Evolutionary conservation across 257 asterid species (phyloP).

Genomic region (Linderniella brevidens): DNA sequence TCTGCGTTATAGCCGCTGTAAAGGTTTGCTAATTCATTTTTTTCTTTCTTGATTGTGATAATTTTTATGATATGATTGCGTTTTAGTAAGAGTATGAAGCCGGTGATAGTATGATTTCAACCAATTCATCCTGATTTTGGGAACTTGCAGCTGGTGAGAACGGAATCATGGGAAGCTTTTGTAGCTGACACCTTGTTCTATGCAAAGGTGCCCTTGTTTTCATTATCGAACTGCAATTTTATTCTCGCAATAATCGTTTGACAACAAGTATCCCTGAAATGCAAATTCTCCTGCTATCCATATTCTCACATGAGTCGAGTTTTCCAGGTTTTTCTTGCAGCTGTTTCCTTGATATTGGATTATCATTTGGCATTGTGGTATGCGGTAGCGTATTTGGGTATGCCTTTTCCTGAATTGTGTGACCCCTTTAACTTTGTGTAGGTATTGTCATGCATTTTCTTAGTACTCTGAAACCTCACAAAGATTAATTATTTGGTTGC

Average conservation of each 20-base stretch:
- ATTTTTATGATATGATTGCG: neutral
- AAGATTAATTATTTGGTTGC: conserved; percentile 14
- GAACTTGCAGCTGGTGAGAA: conserved; percentile 54
- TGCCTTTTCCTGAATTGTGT: conserved; percentile 12
- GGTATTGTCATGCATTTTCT: neutral
- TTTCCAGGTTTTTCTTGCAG: conserved; percentile 70
- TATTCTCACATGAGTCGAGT: conserved; percentile 12
- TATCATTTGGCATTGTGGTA: conserved; percentile 91
- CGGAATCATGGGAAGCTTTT: conserved; percentile 83
- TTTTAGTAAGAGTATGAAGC: neutral
- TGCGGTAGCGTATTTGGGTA: conserved; percentile 57
- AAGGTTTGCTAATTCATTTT: conserved; percentile 31
- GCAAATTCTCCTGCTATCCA: neutral
- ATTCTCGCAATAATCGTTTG: neutral
- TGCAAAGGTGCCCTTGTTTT: conserved; percentile 49
- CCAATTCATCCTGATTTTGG: neutral
- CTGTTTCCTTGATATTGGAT: conserved; percentile 64
- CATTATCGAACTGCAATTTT: neutral
- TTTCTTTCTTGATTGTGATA: neutral
- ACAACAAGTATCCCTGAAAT: no score
- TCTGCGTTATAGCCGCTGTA: conserved; percentile 37
- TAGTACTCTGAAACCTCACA: conserved; percentile 6
- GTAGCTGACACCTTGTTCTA: conserved; percentile 40
- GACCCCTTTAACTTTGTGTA: neutral
- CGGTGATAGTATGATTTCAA: neutral